phyloP scores from a whole-genome alignment of 805 yeast genomes.

The Maudiozyma turicensis region DNA sequence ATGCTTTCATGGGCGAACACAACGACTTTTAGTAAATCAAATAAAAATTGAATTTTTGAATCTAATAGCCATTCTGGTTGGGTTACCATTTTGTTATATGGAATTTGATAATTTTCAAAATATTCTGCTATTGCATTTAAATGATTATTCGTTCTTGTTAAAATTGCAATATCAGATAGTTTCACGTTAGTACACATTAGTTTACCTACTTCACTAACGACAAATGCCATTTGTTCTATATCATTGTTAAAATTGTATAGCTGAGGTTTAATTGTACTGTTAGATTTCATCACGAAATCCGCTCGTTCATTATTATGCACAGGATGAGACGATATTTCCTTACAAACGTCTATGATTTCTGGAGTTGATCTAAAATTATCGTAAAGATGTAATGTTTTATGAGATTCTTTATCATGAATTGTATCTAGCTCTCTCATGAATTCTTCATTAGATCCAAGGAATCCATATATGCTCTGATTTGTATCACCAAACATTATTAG shows the following conservation, averaged over 20 bases:
- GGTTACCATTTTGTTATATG: slow-evolving; percentile 34
- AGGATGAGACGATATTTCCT: background rate
- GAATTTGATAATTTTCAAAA: slow-evolving; percentile 35
- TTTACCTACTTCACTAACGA: slow-evolving; percentile 16
- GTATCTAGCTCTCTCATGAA: slow-evolving; percentile 22
- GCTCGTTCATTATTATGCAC: background rate
- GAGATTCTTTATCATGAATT: slow-evolving; percentile 7
- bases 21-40: slow-evolving; percentile 40
- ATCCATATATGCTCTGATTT: slow-evolving; percentile 59
- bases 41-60: slow-evolving; percentile 29
- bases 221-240: slow-evolving; percentile 15
- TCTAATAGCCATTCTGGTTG: slow-evolving; percentile 44
- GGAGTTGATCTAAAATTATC: slow-evolving; percentile 58
- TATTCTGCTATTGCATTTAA: slow-evolving; percentile 32
- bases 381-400: slow-evolving; percentile 28
- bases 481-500: slow-evolving; percentile 63
- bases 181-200: slow-evolving; percentile 17
- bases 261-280: slow-evolving; percentile 11
- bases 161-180: slow-evolving; percentile 39
- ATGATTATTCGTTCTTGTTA: slow-evolving; percentile 45
- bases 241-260: slow-evolving; percentile 7
- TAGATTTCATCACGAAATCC: slow-evolving; percentile 11
- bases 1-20: slow-evolving; percentile 8
- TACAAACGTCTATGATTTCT: slow-evolving; percentile 34
- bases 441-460: slow-evolving; percentile 43